Evolutionary conservation across 495 filamentous ascomycete genomes (phyloP).

Genomic region (Parachaetomium inaequale): DNA sequence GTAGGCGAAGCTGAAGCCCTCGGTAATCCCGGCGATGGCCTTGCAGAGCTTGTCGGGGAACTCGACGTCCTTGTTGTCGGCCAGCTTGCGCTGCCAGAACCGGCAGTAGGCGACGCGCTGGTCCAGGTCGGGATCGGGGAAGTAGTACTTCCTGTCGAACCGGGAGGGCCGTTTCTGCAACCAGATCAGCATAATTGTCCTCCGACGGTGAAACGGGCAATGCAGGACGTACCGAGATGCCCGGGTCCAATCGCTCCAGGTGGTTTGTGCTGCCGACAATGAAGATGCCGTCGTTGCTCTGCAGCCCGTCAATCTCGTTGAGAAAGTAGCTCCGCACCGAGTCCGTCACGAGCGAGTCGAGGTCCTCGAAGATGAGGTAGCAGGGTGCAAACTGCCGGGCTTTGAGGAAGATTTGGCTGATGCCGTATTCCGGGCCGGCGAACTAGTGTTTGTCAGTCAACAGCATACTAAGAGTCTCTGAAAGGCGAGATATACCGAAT

Average conservation of each 20-base stretch:
- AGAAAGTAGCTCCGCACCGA: constrained; percentile 60
- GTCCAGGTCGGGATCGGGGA: constrained; percentile 50
- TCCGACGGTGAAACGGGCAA: no score
- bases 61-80: constrained; percentile 49
- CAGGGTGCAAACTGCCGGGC: constrained; percentile 52
- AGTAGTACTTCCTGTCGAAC: constrained; percentile 64
- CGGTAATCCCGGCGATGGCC: constrained; percentile 56
- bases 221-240: constrained; percentile 50
- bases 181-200: neutral
- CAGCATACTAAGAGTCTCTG: neutral
- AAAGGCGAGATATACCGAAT: constrained; percentile 33
- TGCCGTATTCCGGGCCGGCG: constrained; percentile 43
- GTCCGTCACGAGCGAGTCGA: constrained; percentile 58
- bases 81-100: constrained; percentile 58
- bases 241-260: constrained; percentile 56
- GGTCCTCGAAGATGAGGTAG: constrained; percentile 60
- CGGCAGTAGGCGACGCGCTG: constrained; percentile 56
- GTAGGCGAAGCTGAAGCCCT: constrained; percentile 62
- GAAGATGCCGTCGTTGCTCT: constrained; percentile 63
- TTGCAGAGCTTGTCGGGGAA: constrained; percentile 53
- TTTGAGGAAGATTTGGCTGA: constrained; percentile 47
- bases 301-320: constrained; percentile 68
- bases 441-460: constrained; percentile 24
- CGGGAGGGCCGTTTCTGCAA: constrained; percentile 54
- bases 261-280: constrained; percentile 65